Base-by-base conservation (phyloP, 2,329 filamentous ascomycete species). In the Apiospora marii region DNA sequence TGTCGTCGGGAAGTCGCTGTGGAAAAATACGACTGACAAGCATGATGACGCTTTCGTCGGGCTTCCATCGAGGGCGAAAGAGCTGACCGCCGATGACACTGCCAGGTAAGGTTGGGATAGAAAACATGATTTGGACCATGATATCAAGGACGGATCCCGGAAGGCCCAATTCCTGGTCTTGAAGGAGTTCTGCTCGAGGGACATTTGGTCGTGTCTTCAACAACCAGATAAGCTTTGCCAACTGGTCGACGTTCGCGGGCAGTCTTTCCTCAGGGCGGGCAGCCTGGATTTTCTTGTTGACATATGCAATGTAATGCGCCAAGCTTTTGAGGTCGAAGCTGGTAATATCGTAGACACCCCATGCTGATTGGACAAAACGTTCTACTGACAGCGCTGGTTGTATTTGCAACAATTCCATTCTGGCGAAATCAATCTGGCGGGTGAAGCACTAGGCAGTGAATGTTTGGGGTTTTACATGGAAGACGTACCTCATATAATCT, bases 381-480 rank as follows among this genome's bases (percentile, higher is more conserved):
- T 41, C 19, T n/a, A 12, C 19, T 12, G 58, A 41, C 3, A 41
- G 19, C n/a, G 8, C n/a, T n/a, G 58, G 19, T 12, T 37, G 8
- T 1, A 64, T 19, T 12, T 1, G n/a, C 5, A 0, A 37, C 10
- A 64, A 19, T 22, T 61, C 34, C 58, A 41, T 64, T n/a, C 0
- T n/a, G 1, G 10, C 19, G 46, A n/a, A 22, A n/a, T 0, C 19
- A n/a, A 10, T 10, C 0, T 8, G 10, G 1, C 8, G 37, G 10
- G 10, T 10, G 37, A 41, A 10, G 8, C 37, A 41, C 37, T 41
- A 30, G 27, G 27, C 27, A 30, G 27, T 30, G 27, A 30, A 30
- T 30, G 27, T 30, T 30, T 30, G 27, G 27, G 27, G 27, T 30
- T 30, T 30, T 30, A 30, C 27, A 30, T 30, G 27, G 27, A 30